Evolutionary conservation across 1,284 basidiomycete species (phyloP), one percentile per base, ranked within the genome.

Genomic region (Quambalaria eucalypti): DNA sequence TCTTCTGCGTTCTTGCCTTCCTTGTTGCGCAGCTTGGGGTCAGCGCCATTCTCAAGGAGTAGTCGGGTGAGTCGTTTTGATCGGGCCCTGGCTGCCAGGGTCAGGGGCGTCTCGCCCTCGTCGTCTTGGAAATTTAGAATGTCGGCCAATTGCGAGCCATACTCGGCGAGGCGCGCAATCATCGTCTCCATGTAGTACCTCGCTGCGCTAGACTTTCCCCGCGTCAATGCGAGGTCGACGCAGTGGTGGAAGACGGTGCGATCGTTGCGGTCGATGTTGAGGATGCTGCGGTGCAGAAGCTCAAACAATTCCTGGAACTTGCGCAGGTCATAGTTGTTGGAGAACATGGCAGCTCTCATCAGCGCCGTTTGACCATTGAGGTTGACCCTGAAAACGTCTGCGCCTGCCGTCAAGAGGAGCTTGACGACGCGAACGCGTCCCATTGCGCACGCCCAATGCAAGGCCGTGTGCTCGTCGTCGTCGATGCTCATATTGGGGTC

Each of bases 401-500:
- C 93, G 28, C 93, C 92, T 1, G 92, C 88, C 0, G 89, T 87
- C 28, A 99, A 82, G 4, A 99, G 81, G 4, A 98, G 81, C 77
- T 97, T 98, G 67, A 98, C 90, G 61, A 98, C 88, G 40, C 93
- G 86, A 56, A 96, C 87, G 50, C 95, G 87, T 29, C 95, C 95
- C 93, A 99, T 98, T 9, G 95, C 95, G 68, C 90, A 95, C 2
- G 93, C 95, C 95, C 95, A 99, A 74, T 99, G 95, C 19, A 99
- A 78, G 21, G 95, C 86, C 0, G 93, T 96, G 76, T 99, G 95
- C 0, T 91, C 91, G 73, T 99, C 95, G 66, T 98, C 95, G 78
- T 99, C 95, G 62, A 99, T 98, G 48, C 87, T 85, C 80, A 92
- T 88, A 73, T 98, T 92, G 7, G 95, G 85, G 75, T 98, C 90